Percentiles rank a stretch among this genome's conserved stretches.
Conservation (phyloP, 2,329 filamentous ascomycete species). For the Talaromyces islandicus region DNA sequence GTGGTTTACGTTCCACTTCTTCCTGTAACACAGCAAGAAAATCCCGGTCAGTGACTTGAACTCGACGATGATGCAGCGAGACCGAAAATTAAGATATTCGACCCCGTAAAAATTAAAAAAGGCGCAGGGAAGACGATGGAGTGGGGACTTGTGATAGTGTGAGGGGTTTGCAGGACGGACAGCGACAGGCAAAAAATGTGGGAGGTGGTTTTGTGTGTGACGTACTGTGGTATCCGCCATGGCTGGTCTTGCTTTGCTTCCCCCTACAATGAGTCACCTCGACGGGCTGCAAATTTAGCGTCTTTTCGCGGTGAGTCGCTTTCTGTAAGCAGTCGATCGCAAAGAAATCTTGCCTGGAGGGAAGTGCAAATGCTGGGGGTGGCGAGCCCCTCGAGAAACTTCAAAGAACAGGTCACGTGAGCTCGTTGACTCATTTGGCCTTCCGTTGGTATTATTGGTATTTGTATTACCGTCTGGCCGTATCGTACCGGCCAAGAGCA, state of each 20-base stretch:
- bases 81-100: neutral
- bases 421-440: neutral
- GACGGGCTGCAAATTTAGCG: neutral
- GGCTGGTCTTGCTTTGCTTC: neutral
- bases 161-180: conserved; percentile 19
- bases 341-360: neutral
- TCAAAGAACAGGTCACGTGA: neutral
- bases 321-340: neutral
- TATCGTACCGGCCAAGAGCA: neutral
- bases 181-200: conserved; percentile 25
- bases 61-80: neutral
- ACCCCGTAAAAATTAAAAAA: neutral
- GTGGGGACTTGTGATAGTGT: neutral
- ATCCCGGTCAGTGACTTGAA: neutral
- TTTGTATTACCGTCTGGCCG: conserved; percentile 3
- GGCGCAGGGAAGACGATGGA: neutral
- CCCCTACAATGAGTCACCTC: neutral
- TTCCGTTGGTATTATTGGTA: neutral
- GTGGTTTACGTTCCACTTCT: conserved; percentile 60
- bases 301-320: neutral
- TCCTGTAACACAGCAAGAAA: conserved; percentile 28
- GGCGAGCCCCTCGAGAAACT: neutral
- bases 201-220: conserved; percentile 27
- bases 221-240: conserved; percentile 39
- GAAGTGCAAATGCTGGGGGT: neutral